Conservation (phyloP, 768 basidiomycete species). For the Amanita muscaria region DNA sequence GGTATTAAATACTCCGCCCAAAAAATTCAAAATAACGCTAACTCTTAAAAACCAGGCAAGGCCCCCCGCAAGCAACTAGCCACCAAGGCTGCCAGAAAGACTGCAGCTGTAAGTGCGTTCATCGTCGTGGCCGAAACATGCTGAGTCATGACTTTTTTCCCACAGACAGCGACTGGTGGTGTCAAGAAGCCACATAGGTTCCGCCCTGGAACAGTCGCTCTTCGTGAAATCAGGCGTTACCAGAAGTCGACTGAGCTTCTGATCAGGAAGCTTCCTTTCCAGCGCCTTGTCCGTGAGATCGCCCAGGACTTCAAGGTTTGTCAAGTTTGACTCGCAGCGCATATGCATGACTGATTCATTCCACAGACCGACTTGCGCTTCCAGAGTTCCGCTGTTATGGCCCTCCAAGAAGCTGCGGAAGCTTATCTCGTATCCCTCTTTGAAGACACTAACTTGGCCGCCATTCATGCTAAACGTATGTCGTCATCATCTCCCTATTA, state of each 20-base stretch:
- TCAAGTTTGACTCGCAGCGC: slow-evolving; percentile 8
- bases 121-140: slow-evolving; percentile 14
- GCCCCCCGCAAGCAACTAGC: slow-evolving; percentile 92
- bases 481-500: background rate
- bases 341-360: slow-evolving; percentile 9
- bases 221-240: slow-evolving; percentile 3
- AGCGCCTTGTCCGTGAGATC: slow-evolving; percentile 93
- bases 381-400: slow-evolving; percentile 94
- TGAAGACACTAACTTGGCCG: no score
- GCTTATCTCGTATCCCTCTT: slow-evolving; percentile 79
- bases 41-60: slow-evolving; percentile 47
- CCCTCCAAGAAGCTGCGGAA: slow-evolving; percentile 89
- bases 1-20: slow-evolving; percentile 36
- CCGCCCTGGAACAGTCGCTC: slow-evolving; percentile 81
- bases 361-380: slow-evolving; percentile 80
- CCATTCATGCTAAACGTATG: slow-evolving; percentile 75
- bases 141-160: slow-evolving; percentile 10
- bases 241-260: no score
- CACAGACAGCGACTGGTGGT: slow-evolving; percentile 78
- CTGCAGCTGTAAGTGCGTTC: slow-evolving; percentile 50
- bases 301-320: slow-evolving; percentile 92
- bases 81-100: slow-evolving; percentile 92
- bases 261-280: slow-evolving; percentile 99
- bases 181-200: slow-evolving; percentile 99
- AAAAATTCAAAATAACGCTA: slow-evolving; percentile 16